Evolutionary conservation across 805 yeast genomes (phyloP).

Genomic region (Saccharomycopsis capsularis): DNA sequence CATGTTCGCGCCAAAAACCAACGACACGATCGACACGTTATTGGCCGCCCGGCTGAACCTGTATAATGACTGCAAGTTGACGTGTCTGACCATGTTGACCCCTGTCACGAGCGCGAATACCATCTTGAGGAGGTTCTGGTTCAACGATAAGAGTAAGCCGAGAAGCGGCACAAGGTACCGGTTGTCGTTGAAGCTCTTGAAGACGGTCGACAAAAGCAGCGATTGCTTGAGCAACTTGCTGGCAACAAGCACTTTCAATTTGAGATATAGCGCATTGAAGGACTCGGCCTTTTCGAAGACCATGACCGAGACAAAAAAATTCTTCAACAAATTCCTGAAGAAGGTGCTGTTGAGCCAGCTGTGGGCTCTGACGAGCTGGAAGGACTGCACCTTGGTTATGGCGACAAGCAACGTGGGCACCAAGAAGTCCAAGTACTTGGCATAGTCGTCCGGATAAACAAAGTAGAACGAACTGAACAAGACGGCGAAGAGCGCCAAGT

Average conservation of each 20-base stretch:
- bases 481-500: constrained; percentile 4
- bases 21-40: neutral
- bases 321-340: neutral
- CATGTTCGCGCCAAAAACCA: constrained; percentile 1
- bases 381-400: constrained; percentile 10
- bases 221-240: neutral
- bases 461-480: constrained; percentile 10
- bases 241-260: neutral
- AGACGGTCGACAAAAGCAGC: neutral
- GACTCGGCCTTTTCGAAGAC: neutral
- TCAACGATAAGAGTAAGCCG: neutral
- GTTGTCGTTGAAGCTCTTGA: neutral
- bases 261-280: neutral
- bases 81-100: neutral
- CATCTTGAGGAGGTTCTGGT: neutral
- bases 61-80: neutral
- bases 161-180: neutral
- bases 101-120: neutral
- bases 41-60: neutral
- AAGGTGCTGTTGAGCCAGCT: neutral
- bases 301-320: constrained; percentile 1
- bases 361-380: neutral
- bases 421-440: neutral
- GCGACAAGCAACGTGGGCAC: constrained; percentile 3
- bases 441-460: constrained; percentile 12